Conservation (phyloP, 2,329 filamentous ascomycete genomes). For the Diaporthe eres region DNA sequence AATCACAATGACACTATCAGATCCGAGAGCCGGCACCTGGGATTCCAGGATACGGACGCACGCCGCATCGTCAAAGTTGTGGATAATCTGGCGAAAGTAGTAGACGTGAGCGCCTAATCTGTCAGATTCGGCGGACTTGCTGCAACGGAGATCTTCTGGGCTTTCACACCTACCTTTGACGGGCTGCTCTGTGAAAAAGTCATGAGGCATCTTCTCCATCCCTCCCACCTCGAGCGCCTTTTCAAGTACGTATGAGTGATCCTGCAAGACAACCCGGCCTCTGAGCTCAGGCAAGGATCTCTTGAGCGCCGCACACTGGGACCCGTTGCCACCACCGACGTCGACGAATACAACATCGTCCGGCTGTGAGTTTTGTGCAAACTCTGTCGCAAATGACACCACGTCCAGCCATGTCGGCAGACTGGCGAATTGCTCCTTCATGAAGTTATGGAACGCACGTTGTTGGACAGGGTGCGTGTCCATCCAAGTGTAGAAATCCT, state of each 20-base stretch:
- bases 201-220: constrained; percentile 47
- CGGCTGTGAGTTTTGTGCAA: neutral
- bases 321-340: constrained; percentile 2
- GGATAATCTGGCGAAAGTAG: constrained; percentile 50
- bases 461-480: constrained; percentile 38
- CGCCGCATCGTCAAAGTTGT: constrained; percentile 46
- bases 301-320: constrained; percentile 4
- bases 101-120: constrained; percentile 45
- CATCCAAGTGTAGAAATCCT: constrained; percentile 14
- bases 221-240: constrained; percentile 42
- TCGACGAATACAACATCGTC: constrained; percentile 16
- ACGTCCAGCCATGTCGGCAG: constrained; percentile 46
- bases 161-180: constrained; percentile 45
- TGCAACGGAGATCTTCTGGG: neutral
- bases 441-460: constrained; percentile 47
- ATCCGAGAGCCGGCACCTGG: constrained; percentile 42
- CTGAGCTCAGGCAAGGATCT: neutral
- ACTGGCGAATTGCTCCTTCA: constrained; percentile 46
- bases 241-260: constrained; percentile 43
- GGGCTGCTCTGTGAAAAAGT: constrained; percentile 43
- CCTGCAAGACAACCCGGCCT: constrained; percentile 43
- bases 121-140: neutral
- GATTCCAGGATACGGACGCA: constrained; percentile 46
- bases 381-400: constrained; percentile 44
- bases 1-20: constrained; percentile 46